Evolutionary conservation across 2,329 filamentous ascomycete genomes (phyloP), one percentile per base, ranked within the genome.

Genomic region (Alternaria angustiovoidea): DNA sequence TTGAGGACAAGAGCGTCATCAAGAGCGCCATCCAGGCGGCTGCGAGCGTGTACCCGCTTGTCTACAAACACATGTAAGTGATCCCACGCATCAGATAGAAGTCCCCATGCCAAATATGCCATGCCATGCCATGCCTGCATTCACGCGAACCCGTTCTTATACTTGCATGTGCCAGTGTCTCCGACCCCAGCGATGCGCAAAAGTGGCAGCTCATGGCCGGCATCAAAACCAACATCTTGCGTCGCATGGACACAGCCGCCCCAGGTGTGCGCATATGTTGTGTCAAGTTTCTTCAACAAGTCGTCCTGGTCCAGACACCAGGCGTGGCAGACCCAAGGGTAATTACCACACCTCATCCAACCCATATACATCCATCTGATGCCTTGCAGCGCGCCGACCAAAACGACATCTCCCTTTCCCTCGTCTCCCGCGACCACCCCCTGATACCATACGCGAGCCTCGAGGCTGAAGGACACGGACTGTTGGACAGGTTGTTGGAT

Each of bases 211-310:
- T 89, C 66, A 96, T 98, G 87, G 85, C 88, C 54, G 86, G 89
- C 11, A 94, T 98, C 80, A 99, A 99, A 82, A 88, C 91, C 56
- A 91, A 89, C 71, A 95, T 99, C 68, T 80, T 99, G 61, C 88
- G 88, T 61, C 88, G 95, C 73, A 97, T 96, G 94, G 94, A 97
- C 70, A 86, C 84, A 43, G 89, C 92, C 18, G 82, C 87, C 14
- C 85, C 90, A 12, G 90, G 92, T 3, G 87, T 98, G 64, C 90
- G 90, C 71, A 90, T 98, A 77, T 96, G 93, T 83, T 98, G 95
- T 82, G 90, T 98, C 85, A 99, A 99, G 80, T 99, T 99, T 78
- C 90, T 93, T 38, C 94, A 99, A 81, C 89, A 92, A 65, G 92
- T 98, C 44, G 91, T 99, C 44, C 87, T 97, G 67, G 92, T 93